Evolutionary conservation across 768 basidiomycete species (phyloP), one percentile per base, ranked within the genome.

Genomic region (Clitopilus hobsonii): DNA sequence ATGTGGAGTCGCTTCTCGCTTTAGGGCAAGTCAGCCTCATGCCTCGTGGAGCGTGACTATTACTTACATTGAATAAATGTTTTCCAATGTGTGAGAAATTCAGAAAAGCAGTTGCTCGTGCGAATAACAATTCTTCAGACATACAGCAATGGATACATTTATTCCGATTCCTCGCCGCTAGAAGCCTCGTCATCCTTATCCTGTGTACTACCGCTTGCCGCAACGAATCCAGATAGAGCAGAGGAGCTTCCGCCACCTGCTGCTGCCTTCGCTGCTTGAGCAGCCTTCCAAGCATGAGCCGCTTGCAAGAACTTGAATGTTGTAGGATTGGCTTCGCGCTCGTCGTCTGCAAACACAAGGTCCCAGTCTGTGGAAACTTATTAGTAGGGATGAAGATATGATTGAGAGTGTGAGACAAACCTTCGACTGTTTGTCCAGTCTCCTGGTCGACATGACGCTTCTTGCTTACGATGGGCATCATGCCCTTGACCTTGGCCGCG

Each of bases 251-350:
- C 71, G 41, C 61, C 52, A 5, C 56, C 60, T 20, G 60, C 58
- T 18, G 62, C 63, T 53, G 72, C 75, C 61, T 74, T 75, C 3
- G 70, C 76, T 4, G 72, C 74, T 52, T 83, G 78, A 1, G 81
- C 63, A 53, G 72, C 76, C 62, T 87, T 88, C 95, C 95, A 98
- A 0, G 87, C 88, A 65, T 95, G 94, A 0, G 96, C 96, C 79
- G 90, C 92, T 67, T 95, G 89, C 66, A 98, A 75, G 78, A 98
- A 94, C 65, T 94, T 96, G 86, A 94, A 96, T 0, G 91, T 84
- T 0, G 92, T 87, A 0, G 95, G 92, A 64, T 97, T 96, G 47
- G 88, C 83, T 64, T 96, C 95, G 52, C 88, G 81, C 65, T 97
- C 94, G 79, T 98, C 96, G 75, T 98, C 96, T 24, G 94, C 86